A percentile compares a stretch with the other conserved stretches of the same genome.
phyloP scores from a whole-genome alignment of 2,329 filamentous ascomycete genomes.

The Claviceps arundinis region DNA sequence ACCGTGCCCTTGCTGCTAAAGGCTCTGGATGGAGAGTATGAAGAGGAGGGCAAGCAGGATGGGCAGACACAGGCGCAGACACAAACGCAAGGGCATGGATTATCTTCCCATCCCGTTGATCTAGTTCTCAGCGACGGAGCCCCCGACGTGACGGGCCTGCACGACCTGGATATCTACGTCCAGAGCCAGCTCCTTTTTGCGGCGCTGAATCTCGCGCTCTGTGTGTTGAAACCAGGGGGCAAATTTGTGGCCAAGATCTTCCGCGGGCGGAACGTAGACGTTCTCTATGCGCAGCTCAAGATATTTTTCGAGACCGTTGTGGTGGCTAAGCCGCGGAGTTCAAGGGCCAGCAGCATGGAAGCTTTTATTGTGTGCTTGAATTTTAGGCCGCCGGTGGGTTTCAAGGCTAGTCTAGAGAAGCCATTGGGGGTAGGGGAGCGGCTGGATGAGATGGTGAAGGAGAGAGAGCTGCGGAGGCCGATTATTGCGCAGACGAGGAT shows the following conservation, averaged over 20 bases:
- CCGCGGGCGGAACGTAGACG: conserved; percentile 83
- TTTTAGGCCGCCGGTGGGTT: conserved; percentile 67
- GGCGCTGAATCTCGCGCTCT: conserved; percentile 83
- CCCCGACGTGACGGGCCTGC: conserved; percentile 89
- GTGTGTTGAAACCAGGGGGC: conserved; percentile 81
- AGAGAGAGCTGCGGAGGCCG: conserved; percentile 26
- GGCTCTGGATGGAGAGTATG: conserved; percentile 64
- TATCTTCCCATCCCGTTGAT: conserved; percentile 66
- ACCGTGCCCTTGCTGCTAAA: conserved; percentile 81
- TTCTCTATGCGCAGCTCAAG: conserved; percentile 87
- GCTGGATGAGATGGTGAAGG: conserved; percentile 35
- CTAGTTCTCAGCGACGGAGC: conserved; percentile 91
- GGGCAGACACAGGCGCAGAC: conserved; percentile 23
- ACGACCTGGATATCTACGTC: conserved; percentile 96
- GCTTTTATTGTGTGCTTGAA: conserved; percentile 92
- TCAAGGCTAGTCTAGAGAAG: conserved; percentile 61
- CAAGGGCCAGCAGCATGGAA: conserved; percentile 90
- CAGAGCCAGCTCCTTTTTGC: conserved; percentile 92
- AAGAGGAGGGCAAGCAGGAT: conserved; percentile 20
- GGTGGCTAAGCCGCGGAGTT: conserved; percentile 87
- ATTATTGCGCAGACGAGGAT: conserved; percentile 27
- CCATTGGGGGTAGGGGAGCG: conserved; percentile 54
- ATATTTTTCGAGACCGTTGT: conserved; percentile 75
- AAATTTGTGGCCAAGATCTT: conserved; percentile 99
- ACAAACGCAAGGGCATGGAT: neutral